phyloP scores from a whole-genome alignment of 2,329 filamentous ascomycete genomes.

The Gnomoniopsis sp. region DNA sequence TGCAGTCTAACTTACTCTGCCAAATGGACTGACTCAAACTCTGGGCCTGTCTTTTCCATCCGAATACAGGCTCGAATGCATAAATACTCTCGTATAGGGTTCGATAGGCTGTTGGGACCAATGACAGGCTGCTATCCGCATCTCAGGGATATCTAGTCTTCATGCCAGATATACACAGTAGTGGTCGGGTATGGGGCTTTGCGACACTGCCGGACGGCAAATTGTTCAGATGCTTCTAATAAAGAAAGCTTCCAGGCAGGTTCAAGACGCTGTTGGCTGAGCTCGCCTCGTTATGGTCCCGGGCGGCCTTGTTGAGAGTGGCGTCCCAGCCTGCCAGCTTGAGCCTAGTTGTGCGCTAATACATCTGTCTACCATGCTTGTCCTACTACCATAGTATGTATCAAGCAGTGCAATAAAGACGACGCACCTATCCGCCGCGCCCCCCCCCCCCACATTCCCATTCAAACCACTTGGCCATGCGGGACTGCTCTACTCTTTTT shows the following conservation, averaged over 20 bases:
- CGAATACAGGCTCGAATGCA: neutral
- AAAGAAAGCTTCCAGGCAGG: neutral
- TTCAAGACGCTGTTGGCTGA: neutral
- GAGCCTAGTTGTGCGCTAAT: neutral
- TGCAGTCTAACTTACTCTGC: neutral
- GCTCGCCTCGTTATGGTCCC: neutral
- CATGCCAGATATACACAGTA: neutral
- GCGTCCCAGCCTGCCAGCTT: neutral
- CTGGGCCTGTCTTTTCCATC: neutral
- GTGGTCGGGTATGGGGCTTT: neutral
- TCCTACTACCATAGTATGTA: neutral
- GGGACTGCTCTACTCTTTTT: slow-evolving; percentile 3
- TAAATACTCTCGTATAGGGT: neutral
- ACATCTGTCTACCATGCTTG: neutral
- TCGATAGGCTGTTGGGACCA: neutral
- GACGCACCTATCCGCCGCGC: neutral
- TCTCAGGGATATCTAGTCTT: neutral
- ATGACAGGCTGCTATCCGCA: neutral
- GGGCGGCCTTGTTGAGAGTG: neutral
- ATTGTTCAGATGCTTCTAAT: neutral
- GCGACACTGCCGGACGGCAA: neutral
- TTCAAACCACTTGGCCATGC: neutral
- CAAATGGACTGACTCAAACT: neutral
- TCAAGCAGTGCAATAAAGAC: neutral
- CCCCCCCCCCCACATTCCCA: neutral